A percentile compares a stretch with the other conserved stretches of the same genome.
phyloP scores from a whole-genome alignment of 2,329 filamentous ascomycete genomes.

The Aaosphaeria pasadenensis region DNA sequence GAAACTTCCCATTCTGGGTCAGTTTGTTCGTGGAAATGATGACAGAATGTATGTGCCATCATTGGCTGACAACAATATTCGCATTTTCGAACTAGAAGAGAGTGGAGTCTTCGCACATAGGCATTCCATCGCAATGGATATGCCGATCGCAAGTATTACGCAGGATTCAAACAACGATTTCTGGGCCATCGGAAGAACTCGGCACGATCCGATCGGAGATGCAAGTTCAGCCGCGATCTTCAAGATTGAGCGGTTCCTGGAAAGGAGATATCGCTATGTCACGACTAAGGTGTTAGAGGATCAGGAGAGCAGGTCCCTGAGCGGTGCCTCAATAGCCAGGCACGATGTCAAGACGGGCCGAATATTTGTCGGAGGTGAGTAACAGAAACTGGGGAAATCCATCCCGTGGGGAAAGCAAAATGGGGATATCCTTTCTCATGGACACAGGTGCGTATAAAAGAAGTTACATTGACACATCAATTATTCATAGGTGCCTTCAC shows the following conservation, averaged over 20 bases:
- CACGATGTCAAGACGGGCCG: constrained; percentile 5
- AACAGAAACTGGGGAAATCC: too few species aligned
- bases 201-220: constrained; percentile 2
- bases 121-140: constrained; percentile 4
- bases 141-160: constrained; percentile 5
- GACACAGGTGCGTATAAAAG: too few species aligned
- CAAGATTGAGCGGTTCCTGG: constrained; percentile 5
- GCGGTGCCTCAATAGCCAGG: constrained; percentile 1
- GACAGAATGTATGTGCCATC: constrained; percentile 6
- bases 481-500: too few species aligned
- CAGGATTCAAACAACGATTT: constrained; percentile 4
- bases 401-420: too few species aligned
- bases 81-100: constrained; percentile 4
- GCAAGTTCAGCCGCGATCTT: constrained; percentile 4
- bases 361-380: constrained; percentile 3
- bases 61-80: constrained; percentile 4
- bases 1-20: constrained; percentile 1
- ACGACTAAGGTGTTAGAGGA: constrained; percentile 6
- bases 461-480: too few species aligned
- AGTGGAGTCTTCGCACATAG: constrained; percentile 1
- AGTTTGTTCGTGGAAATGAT: constrained; percentile 5
- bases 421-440: too few species aligned
- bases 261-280: background rate
- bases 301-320: background rate
- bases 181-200: constrained; percentile 8